phyloP scores from a whole-genome alignment of 768 basidiomycete genomes.

The Imleria badia region DNA sequence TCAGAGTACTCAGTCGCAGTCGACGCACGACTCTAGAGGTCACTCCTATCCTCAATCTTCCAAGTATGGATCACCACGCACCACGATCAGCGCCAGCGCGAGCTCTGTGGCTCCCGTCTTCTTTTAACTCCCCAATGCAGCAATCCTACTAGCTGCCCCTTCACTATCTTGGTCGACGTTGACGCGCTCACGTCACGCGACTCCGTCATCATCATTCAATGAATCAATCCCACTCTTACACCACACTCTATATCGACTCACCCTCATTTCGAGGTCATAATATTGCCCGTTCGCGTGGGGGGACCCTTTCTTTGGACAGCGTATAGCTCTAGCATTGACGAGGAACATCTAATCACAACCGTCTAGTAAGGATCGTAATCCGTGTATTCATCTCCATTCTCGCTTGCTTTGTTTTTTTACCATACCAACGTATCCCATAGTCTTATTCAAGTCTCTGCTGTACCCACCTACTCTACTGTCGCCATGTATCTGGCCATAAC shows the following conservation, averaged over 20 bases:
- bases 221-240: neutral
- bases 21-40: conserved; percentile 19
- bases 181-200: neutral
- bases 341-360: conserved; percentile 18
- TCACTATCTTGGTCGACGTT: neutral
- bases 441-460: conserved; percentile 8
- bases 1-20: conserved; percentile 17
- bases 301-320: conserved; percentile 5
- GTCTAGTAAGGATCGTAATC: conserved; percentile 24
- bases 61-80: conserved; percentile 24
- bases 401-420: conserved; percentile 4
- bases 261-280: conserved; percentile 10
- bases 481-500: conserved; percentile 2
- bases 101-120: conserved; percentile 54
- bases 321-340: neutral
- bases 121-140: conserved; percentile 43
- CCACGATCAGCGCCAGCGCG: conserved; percentile 50
- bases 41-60: conserved; percentile 28
- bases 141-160: neutral
- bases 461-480: conserved; percentile 15
- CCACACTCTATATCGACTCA: conserved; percentile 1
- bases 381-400: conserved; percentile 10
- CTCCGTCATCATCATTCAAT: neutral
- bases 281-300: neutral
- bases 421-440: conserved; percentile 5